Conservation (phyloP, 2,329 filamentous ascomycete genomes). For the Cladosporium oxysporum region DNA sequence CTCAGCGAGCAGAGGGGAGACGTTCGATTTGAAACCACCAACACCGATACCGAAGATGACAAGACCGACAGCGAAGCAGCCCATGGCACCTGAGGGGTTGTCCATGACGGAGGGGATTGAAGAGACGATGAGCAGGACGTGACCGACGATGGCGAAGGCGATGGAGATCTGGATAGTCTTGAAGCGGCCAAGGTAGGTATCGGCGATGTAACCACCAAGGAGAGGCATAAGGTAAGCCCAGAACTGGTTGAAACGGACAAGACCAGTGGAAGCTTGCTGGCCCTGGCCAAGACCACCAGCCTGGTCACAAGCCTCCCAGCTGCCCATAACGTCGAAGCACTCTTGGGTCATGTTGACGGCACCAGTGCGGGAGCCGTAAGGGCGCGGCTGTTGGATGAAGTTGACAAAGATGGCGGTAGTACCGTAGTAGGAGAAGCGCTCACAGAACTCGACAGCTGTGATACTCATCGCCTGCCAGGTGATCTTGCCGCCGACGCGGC, state of each 20-base stretch:
- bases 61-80: slow-evolving; percentile 64
- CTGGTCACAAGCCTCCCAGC: slow-evolving; percentile 33
- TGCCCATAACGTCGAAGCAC: slow-evolving; percentile 37
- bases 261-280: slow-evolving; percentile 47
- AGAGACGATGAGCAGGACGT: slow-evolving; percentile 65
- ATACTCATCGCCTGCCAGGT: slow-evolving; percentile 50
- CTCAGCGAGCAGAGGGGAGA: slow-evolving; percentile 55
- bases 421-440: slow-evolving; percentile 49
- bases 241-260: slow-evolving; percentile 51
- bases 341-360: slow-evolving; percentile 38
- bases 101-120: slow-evolving; percentile 65
- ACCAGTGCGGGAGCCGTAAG: slow-evolving; percentile 40
- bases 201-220: slow-evolving; percentile 56
- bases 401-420: slow-evolving; percentile 52
- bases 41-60: slow-evolving; percentile 72
- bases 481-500: slow-evolving; percentile 49
- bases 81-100: slow-evolving; percentile 58
- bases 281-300: slow-evolving; percentile 44
- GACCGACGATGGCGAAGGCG: slow-evolving; percentile 64
- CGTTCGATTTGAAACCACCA: slow-evolving; percentile 80
- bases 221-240: slow-evolving; percentile 51
- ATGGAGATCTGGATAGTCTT: slow-evolving; percentile 68
- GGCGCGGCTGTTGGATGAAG: slow-evolving; percentile 44
- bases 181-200: slow-evolving; percentile 69
- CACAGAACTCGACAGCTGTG: slow-evolving; percentile 52